Percentiles rank a stretch among this genome's conserved stretches.
These are phyloP conservation scores for Perkinsus chesapeaki DNA, from an alignment of 169 alveolate species.

Conservation along the genomic window DNA sequence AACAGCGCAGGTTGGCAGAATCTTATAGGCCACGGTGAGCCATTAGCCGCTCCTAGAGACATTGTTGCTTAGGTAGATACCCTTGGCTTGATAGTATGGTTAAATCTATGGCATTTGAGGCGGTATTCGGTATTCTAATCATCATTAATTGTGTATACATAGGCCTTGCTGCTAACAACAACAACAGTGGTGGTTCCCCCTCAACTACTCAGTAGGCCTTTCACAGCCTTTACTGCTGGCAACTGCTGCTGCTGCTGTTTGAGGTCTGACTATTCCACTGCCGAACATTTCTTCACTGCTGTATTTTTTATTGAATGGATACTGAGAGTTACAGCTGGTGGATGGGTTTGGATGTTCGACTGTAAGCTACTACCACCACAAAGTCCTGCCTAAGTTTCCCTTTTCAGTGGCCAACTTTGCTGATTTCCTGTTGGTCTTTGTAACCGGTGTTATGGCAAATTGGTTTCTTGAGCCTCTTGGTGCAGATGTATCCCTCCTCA, in stretches of 20 bases:
- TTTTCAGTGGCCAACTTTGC: neutral
- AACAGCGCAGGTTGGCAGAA: neutral
- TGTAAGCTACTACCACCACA: neutral
- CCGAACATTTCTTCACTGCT: conserved; percentile 8
- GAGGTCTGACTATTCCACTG: neutral
- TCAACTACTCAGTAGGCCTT: neutral
- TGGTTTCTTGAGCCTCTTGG: conserved; percentile 16
- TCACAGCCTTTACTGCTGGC: neutral
- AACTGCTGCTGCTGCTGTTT: neutral
- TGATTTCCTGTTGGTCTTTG: conserved; percentile 9
- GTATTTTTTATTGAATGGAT: neutral
- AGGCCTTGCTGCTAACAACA: neutral
- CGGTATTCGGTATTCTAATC: conserved; percentile 8
- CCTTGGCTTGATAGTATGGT: neutral
- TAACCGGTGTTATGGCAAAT: conserved; percentile 8
- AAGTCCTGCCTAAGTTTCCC: neutral
- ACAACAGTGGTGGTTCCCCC: no score
- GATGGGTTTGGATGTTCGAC: conserved; percentile 10
- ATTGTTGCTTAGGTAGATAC: no score
- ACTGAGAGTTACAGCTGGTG: neutral
- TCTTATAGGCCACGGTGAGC: neutral
- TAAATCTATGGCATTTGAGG: conserved; percentile 1
- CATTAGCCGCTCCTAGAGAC: neutral
- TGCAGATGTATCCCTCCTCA: neutral
- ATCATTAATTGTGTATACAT: neutral